Percentiles rank a stretch among this genome's conserved stretches.
phyloP scores from a whole-genome alignment of 2,329 filamentous ascomycete genomes.

The Seiridium unicorne region DNA sequence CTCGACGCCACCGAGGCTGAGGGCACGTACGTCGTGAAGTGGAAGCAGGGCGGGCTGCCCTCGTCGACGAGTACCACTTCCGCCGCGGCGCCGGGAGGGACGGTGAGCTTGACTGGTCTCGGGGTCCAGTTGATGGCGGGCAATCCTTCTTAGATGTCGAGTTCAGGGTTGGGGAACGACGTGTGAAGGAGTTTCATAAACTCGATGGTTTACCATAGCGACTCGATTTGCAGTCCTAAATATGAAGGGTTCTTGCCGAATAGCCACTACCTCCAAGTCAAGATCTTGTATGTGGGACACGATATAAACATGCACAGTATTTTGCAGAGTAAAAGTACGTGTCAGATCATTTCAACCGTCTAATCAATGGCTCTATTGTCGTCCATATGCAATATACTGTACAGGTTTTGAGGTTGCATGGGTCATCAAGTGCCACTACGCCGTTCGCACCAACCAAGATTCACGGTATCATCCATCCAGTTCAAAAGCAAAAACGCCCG shows the following conservation, averaged over 20 bases:
- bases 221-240: too few species aligned
- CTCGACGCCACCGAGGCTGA: background rate
- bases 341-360: background rate
- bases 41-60: background rate
- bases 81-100: background rate
- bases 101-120: background rate
- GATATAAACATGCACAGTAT: background rate
- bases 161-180: too few species aligned
- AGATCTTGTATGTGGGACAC: too few species aligned
- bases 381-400: slow-evolving; percentile 1
- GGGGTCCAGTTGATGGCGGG: background rate
- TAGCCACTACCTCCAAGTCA: too few species aligned
- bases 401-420: background rate
- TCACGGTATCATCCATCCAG: slow-evolving; percentile 5
- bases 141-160: too few species aligned
- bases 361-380: background rate
- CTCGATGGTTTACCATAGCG: too few species aligned
- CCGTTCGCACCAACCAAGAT: background rate
- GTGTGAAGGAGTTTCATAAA: too few species aligned
- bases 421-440: slow-evolving; percentile 2
- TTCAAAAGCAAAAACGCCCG: slow-evolving; percentile 1
- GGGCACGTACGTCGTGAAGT: slow-evolving; percentile 9
- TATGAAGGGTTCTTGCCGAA: too few species aligned
- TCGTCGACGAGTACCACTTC: background rate
- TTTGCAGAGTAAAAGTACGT: background rate